phyloP scores from a whole-genome alignment of 192 early-diverging fungal genomes.

The Coemansia sp. region DNA sequence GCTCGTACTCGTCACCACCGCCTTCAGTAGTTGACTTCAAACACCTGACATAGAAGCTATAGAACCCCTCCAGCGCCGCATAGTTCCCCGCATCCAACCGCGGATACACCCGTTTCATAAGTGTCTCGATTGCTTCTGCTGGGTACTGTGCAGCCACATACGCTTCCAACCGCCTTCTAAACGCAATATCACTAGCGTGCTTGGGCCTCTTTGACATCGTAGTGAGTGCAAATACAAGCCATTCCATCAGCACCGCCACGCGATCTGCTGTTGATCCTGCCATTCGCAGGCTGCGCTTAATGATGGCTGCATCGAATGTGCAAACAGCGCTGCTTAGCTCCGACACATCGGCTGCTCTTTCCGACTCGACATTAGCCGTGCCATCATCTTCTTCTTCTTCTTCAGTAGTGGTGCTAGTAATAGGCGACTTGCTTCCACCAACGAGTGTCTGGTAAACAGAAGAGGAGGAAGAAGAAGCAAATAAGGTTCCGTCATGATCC shows the following conservation, averaged over 20 bases:
- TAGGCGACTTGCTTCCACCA: neutral
- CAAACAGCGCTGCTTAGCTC: constrained; percentile 18
- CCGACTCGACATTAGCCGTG: too few relatives aligned
- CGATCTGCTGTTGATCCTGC: neutral
- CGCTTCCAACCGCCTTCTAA: constrained; percentile 17
- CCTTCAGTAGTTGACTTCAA: neutral
- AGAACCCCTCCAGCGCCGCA: constrained; percentile 13
- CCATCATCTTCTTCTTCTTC: neutral
- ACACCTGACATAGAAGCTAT: constrained; percentile 20
- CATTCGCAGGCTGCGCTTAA: constrained; percentile 28
- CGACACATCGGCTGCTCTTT: neutral
- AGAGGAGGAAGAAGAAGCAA: neutral
- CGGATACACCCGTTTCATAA: constrained; percentile 14
- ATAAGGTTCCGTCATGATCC: neutral
- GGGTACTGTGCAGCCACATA: constrained; percentile 17
- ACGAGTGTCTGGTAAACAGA: constrained; percentile 9
- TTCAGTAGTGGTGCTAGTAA: neutral
- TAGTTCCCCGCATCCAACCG: constrained; percentile 31
- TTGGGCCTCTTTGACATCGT: constrained; percentile 16
- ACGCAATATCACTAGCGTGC: neutral
- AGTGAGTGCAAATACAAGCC: constrained; percentile 44
- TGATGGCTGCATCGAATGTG: constrained; percentile 46
- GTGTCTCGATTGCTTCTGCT: constrained; percentile 5
- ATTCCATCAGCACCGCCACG: constrained; percentile 29
- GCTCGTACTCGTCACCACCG: neutral